phyloP scores from a whole-genome alignment of 2,329 filamentous ascomycete genomes.

The Periconia macrospinosa region DNA sequence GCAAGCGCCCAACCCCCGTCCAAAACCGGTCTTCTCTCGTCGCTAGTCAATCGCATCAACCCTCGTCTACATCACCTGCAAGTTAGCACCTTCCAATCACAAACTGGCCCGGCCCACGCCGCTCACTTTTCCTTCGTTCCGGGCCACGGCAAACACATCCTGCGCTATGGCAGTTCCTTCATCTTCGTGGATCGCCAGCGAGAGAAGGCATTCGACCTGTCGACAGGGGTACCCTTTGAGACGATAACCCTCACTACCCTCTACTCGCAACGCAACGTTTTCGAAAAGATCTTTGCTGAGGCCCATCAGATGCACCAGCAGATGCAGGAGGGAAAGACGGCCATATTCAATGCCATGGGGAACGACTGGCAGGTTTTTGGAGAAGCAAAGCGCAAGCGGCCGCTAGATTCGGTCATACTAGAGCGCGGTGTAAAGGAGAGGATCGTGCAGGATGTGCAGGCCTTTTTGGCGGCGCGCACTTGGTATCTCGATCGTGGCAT shows the following conservation, averaged over 20 bases:
- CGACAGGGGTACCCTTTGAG: slow-evolving; percentile 88
- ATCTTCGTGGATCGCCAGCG: slow-evolving; percentile 86
- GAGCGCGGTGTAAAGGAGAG: slow-evolving; percentile 81
- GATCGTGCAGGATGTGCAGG: slow-evolving; percentile 77
- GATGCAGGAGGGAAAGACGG: slow-evolving; percentile 87
- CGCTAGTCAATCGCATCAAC: slow-evolving; percentile 59
- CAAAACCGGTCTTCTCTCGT: slow-evolving; percentile 50
- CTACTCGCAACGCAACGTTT: slow-evolving; percentile 85
- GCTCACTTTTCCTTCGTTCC: slow-evolving; percentile 88
- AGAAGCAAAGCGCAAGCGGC: slow-evolving; percentile 80
- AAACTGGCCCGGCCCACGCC: slow-evolving; percentile 68
- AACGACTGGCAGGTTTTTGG: slow-evolving; percentile 86
- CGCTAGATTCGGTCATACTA: slow-evolving; percentile 83
- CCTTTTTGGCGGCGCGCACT: slow-evolving; percentile 75
- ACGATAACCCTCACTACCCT: slow-evolving; percentile 90
- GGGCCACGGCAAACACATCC: slow-evolving; percentile 83
- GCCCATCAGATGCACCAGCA: slow-evolving; percentile 78
- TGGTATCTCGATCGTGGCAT: slow-evolving; percentile 97
- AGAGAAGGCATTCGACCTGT: slow-evolving; percentile 77
- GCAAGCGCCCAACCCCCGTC: slow-evolving; percentile 47
- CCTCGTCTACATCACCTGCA: slow-evolving; percentile 65
- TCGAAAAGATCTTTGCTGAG: slow-evolving; percentile 86
- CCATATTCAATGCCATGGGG: slow-evolving; percentile 83
- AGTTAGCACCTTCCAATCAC: slow-evolving; percentile 65
- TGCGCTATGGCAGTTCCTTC: slow-evolving; percentile 85